These are phyloP conservation scores for Aaosphaeria pasadenensis DNA, from an alignment of 2,329 filamentous ascomycete genomes.

Conservation along the genomic window DNA sequence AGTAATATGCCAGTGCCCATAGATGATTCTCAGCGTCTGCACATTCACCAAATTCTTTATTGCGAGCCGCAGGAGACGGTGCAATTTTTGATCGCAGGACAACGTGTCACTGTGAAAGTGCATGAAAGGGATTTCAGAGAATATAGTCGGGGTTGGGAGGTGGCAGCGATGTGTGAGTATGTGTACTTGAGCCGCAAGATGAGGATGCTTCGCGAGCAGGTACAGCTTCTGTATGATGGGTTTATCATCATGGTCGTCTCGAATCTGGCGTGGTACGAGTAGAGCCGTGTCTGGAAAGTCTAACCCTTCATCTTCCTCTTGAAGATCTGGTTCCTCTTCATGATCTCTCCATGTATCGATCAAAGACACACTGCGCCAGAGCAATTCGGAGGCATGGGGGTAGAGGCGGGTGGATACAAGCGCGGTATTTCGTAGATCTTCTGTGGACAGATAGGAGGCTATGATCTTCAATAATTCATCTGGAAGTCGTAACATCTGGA, in stretches of 20 bases:
- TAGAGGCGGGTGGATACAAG: conserved; percentile 36
- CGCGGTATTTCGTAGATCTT: conserved; percentile 29
- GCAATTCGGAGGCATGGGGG: conserved; percentile 31
- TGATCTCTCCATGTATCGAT: conserved; percentile 37
- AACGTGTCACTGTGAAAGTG: conserved; percentile 39
- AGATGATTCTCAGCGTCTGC: conserved; percentile 43
- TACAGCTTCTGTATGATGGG: conserved; percentile 43
- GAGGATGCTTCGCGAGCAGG: conserved; percentile 41
- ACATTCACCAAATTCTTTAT: conserved; percentile 42
- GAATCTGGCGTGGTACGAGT: conserved; percentile 5
- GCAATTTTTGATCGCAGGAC: conserved; percentile 39
- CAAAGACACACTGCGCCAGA: conserved; percentile 43
- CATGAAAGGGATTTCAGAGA: conserved; percentile 40
- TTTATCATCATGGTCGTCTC: conserved; percentile 39
- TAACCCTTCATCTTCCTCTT: not conserved
- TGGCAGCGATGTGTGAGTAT: conserved; percentile 46
- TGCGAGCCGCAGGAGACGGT: conserved; percentile 37
- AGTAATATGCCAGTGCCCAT: conserved; percentile 43
- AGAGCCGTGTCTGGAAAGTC: no score
- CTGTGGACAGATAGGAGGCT: conserved; percentile 28
- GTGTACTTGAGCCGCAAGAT: conserved; percentile 42
- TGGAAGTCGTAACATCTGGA: conserved; percentile 34
- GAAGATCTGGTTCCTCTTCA: conserved; percentile 4
- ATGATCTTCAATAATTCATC: conserved; percentile 42
- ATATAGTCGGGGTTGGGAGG: conserved; percentile 44